Evolutionary conservation across 129 eudicot genomes (phyloP).

Genomic region (Ambrosia trifida): DNA sequence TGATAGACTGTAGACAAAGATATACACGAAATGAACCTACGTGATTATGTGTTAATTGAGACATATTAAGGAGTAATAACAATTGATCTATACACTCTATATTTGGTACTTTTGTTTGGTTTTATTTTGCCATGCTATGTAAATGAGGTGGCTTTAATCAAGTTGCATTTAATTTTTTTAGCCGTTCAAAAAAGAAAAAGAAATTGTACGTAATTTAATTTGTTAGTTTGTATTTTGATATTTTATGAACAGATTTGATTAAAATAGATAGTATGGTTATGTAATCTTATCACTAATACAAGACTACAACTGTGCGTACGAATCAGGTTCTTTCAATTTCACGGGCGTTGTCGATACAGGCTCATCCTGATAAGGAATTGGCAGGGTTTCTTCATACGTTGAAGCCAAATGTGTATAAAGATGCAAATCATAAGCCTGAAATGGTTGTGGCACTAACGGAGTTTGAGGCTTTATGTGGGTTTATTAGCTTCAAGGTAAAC

Average conservation of each 20-base stretch:
- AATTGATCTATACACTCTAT: not conserved
- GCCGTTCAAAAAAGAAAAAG: no score
- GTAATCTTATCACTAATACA: slow-evolving; percentile 13
- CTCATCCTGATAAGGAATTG: slow-evolving; percentile 83
- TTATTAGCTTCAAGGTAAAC: slow-evolving; percentile 64
- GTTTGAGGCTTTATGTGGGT: slow-evolving; percentile 93
- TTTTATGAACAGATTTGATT: not conserved
- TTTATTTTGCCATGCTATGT: not conserved
- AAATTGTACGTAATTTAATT: no score
- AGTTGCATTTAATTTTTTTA: not conserved
- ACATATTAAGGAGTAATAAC: slow-evolving; percentile 7
- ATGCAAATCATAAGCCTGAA: slow-evolving; percentile 95
- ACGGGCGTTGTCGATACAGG: slow-evolving; percentile 84
- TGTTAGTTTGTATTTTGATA: not conserved
- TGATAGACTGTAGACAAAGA: not conserved
- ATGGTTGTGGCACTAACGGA: slow-evolving; percentile 91
- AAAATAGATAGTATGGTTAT: not conserved
- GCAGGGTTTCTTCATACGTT: slow-evolving; percentile 58
- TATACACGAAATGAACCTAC: not conserved
- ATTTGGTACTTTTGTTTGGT: not conserved
- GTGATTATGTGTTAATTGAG: not conserved
- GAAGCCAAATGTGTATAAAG: slow-evolving; percentile 72
- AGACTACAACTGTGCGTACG: not conserved
- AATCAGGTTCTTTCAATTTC: slow-evolving; percentile 87
- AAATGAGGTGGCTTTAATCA: slow-evolving; percentile 7